Base-by-base conservation (phyloP, 306 rosid species). In the Lathyrus tuberosus region DNA sequence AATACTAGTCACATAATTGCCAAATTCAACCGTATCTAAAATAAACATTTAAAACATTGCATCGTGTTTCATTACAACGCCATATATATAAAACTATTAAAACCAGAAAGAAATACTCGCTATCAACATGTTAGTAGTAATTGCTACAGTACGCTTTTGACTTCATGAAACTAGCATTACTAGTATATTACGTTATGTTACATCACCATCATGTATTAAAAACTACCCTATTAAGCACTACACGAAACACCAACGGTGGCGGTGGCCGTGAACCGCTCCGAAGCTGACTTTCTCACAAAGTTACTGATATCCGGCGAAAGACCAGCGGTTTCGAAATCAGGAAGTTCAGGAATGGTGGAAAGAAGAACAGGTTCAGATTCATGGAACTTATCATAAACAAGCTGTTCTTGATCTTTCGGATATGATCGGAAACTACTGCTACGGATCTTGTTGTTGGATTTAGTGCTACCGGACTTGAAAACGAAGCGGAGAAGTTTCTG, bases 261-360 rank as follows among this genome's bases (percentile, higher is more conserved):
- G 33, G 75, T 56, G n/a, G 85, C 61, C 11, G 83, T 11, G 46
- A 92, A 83, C 62, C 93, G 56, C 70, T 76, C 96, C 2, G 98
- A 88, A 3, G 79, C 76, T 0, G 93, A 77, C 82, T 81, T 86
- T 78, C 68, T 56, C 1, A 85, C 89, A 14, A 86, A 64, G 46
- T 95, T 72, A 70, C 78, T 75, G n/a, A 88, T 79, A 74, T 88
- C 96, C 68, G 98, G 98, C 2, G 96, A 89, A 53, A 84, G n/a
- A 11, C 62, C 83, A 0, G 51, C 78, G 8, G 84, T 62, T 67
- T 88, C 93, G 6, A 73, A 67, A 78, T 88, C 96, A 0, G 96
- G 92, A 61, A 71, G 80, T 49, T 92, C 98, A 0, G 90, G 98
- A 5, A 92, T 90, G 2, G 96, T 82, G 4, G 89, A 79, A 9